Evolutionary conservation across 768 basidiomycete genomes (phyloP), one percentile per base, ranked within the genome.

Genomic region (Mycena metata): DNA sequence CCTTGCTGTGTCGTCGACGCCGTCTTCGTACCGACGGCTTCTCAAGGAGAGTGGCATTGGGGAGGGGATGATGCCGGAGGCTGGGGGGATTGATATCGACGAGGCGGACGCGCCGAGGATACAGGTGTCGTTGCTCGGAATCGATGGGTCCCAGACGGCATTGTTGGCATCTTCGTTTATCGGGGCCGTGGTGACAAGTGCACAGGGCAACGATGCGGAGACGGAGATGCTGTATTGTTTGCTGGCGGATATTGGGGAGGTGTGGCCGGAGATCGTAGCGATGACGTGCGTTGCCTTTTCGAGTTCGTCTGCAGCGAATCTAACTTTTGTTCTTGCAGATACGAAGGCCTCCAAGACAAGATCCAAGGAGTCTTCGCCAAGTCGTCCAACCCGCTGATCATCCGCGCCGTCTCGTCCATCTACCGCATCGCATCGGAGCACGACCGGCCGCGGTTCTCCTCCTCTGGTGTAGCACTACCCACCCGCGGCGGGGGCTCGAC

Each of bases 201-300:
- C 93, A 1, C 90, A 94, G 74, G 90, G 91, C 3, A 93, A 95
- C 69, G 93, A 94, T 70, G 83, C 85, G 2, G 96, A 98, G 79
- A 91, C 90, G 2, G 88, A 94, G 76, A 90, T 96, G 45, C 78
- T 96, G 50, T 96, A 92, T 77, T 84, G 85, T 52, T 76, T 97
- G 36, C 83, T 98, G 35, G 88, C 92, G 35, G 91, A 95, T 47
- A 85, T 95, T 16, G 87, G 89, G 17, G 79, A 80, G 9, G 78
- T 82, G 11, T 91, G 89, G 77, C 95, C 95, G 1, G 92, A 95
- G 21, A 85, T 90, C 23, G 82, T 95, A 24, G 81, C 89, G 2
- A 84, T 94, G 76, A 85, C 88, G 94, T 95, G 82, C 67, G 94
- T 88, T 15, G 26, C 42, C 46, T 71, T n/a, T 52, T 68, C 45